Percentiles rank a stretch among this genome's conserved stretches.
phyloP scores from a whole-genome alignment of 345 rosid species.

The Linum trigynum region DNA sequence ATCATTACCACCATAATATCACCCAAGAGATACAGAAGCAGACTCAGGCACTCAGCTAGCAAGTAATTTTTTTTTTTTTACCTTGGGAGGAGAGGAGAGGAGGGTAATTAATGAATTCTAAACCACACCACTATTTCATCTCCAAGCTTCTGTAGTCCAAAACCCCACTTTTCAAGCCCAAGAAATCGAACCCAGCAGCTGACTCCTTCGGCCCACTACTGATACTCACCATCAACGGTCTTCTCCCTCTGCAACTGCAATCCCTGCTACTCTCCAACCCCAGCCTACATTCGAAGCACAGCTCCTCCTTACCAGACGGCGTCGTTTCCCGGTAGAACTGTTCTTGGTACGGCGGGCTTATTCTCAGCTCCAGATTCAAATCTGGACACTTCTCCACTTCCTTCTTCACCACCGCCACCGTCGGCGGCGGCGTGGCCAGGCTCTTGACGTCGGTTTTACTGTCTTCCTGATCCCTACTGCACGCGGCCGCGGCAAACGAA shows the following conservation, averaged over 20 bases:
- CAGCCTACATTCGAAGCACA: constrained; percentile 45
- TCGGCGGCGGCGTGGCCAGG: not conserved
- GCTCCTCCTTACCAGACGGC: constrained; percentile 15
- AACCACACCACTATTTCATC: constrained; percentile 33
- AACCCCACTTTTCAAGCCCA: constrained; percentile 63
- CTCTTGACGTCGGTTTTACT: not conserved
- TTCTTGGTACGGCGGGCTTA: constrained; percentile 55
- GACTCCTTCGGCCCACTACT: constrained; percentile 14
- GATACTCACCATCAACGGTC: constrained; percentile 10
- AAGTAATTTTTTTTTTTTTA: too few species aligned
- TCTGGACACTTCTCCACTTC: constrained; percentile 43
- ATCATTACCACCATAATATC: not conserved
- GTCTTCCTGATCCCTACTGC: constrained; percentile 16
- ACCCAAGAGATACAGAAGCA: not conserved
- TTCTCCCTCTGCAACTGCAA: constrained; percentile 34
- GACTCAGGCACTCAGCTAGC: not conserved
- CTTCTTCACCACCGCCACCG: constrained; percentile 21
- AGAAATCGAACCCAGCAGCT: constrained; percentile 50
- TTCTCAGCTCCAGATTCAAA: constrained; percentile 81
- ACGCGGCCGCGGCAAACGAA: constrained; percentile 22
- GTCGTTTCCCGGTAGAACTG: constrained; percentile 12
- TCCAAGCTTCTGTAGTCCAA: constrained; percentile 58
- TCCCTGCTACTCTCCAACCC: constrained; percentile 45
- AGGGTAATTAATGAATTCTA: constrained; percentile 1
- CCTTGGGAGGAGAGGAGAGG: not conserved